Base-by-base conservation (phyloP, 257 asterid genomes). In the Plectranthus barbatus region DNA sequence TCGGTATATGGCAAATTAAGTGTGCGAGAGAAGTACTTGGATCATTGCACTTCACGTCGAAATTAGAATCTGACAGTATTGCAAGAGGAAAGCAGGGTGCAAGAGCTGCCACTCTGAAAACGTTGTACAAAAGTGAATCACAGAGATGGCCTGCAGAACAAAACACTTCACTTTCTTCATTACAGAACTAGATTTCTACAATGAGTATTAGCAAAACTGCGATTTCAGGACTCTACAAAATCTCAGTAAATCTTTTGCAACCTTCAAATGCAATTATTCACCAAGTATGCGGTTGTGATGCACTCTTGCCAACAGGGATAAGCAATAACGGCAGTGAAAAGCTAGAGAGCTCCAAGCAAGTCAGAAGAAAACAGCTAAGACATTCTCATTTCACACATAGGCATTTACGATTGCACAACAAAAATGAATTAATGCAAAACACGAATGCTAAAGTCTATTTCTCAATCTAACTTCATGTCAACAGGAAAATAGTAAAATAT, bases 81-180 rank as follows among this genome's bases (percentile, higher is more conserved):
- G 70, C 56, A 63, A 21, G 49, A 12, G 62, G 72, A 57, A 52
- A 36, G 69, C 56, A 20, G 10, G 83, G 77, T 36, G 86, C 75
- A 45, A 83, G 58, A 17, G 79, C 80, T 33, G 79, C 80, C 66
- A 82, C 69, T 70, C 79, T 80, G 77, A 83, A 56, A 19, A 80
- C 70, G 44, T 80, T 78, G 71, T 81, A 64, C 60, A 80, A 41
- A 56, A 88, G 75, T 59, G 71, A 57, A 72, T 63, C 49, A 74
- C 83, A 80, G 69, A 85, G 88, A 73, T 85, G 75, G 62, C 81
- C 89, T 85, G 82, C 73, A 77, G 63, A 54, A 73, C n/a, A n/a
- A 39, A 77, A 18, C 2, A 60, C 49, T 49, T 7, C 23, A 54
- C 19, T 17, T 17, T 14, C 47, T 56, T 39, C 20, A 18, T 3